Percentiles rank a stretch among this genome's conserved stretches.
Conservation (phyloP, 495 filamentous ascomycete species). For the Penicillium psychrofluorescens region DNA sequence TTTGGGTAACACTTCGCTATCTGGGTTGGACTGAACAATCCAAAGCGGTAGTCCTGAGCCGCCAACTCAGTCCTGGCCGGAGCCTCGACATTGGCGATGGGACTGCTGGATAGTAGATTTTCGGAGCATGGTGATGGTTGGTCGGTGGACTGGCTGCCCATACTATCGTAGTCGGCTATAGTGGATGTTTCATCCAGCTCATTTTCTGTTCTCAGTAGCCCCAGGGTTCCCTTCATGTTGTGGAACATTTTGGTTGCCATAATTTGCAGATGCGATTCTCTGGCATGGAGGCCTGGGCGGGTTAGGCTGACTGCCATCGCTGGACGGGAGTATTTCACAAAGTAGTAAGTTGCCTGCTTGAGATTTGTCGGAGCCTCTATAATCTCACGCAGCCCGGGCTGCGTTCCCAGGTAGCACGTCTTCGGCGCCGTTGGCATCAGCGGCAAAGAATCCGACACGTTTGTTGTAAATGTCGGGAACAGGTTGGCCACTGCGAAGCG, state of each 20-base stretch:
- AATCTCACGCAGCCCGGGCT: background rate
- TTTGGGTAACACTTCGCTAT: too few relatives aligned
- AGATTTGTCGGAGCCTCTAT: background rate
- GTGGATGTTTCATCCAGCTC: background rate
- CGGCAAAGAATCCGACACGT: conserved; percentile 19
- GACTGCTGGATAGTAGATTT: too few relatives aligned
- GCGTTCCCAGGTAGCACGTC: background rate
- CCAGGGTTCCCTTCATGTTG: conserved; percentile 1
- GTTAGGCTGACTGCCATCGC: conserved; percentile 1
- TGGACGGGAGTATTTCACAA: conserved; percentile 6
- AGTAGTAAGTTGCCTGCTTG: background rate
- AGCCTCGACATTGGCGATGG: too few relatives aligned
- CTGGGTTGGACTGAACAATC: too few relatives aligned
- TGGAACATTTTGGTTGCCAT: background rate
- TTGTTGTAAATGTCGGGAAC: background rate
- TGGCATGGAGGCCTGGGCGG: background rate
- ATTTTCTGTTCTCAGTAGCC: background rate
- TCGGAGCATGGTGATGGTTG: too few relatives aligned
- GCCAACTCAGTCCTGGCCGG: too few relatives aligned
- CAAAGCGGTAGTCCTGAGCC: too few relatives aligned
- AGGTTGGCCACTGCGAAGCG: conserved; percentile 5
- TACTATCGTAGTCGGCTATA: too few relatives aligned
- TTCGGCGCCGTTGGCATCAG: conserved; percentile 3
- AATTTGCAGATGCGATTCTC: background rate
- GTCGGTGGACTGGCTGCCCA: too few relatives aligned